Percentiles rank a stretch among this genome's conserved stretches.
Evolutionary conservation across 805 yeast genomes (phyloP).

Genomic region (Metschnikowia rubicola): DNA sequence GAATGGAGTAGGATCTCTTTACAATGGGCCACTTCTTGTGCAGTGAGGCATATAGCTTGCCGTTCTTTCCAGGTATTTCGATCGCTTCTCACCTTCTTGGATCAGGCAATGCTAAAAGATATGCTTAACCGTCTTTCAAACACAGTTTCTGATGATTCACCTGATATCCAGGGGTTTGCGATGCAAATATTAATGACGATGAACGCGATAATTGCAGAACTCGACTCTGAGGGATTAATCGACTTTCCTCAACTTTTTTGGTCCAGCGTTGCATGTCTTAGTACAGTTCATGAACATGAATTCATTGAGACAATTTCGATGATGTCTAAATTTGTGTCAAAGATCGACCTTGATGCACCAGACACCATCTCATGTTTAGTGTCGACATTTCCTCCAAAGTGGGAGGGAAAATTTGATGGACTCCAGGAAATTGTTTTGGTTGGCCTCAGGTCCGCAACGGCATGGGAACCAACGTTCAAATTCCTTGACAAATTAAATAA

Average conservation of each 20-base stretch:
- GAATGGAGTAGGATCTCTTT: constrained; percentile 85
- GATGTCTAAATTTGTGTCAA: constrained; percentile 75
- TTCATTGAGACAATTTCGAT: constrained; percentile 84
- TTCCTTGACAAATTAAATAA: constrained; percentile 69
- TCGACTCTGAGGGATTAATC: constrained; percentile 71
- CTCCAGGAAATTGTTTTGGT: constrained; percentile 72
- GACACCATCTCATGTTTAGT: constrained; percentile 81
- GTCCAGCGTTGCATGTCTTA: constrained; percentile 89
- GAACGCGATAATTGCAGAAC: constrained; percentile 85
- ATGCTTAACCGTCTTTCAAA: constrained; percentile 91
- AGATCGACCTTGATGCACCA: constrained; percentile 79
- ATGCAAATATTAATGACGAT: constrained; percentile 96
- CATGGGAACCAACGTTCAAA: constrained; percentile 73
- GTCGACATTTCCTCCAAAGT: constrained; percentile 85
- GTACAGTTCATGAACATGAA: constrained; percentile 89
- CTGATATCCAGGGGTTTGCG: constrained; percentile 92
- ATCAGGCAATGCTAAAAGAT: constrained; percentile 84
- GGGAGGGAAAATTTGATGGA: constrained; percentile 95
- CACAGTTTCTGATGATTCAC: constrained; percentile 84
- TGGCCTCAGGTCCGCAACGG: constrained; percentile 78
- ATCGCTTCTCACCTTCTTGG: constrained; percentile 74
- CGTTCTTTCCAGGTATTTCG: constrained; percentile 92
- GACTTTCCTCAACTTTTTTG: constrained; percentile 93
- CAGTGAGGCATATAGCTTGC: constrained; percentile 95
- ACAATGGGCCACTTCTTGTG: constrained; percentile 95